Base-by-base conservation (phyloP, 1,139 yeast species). In the Magnusiomyces ingens region DNA sequence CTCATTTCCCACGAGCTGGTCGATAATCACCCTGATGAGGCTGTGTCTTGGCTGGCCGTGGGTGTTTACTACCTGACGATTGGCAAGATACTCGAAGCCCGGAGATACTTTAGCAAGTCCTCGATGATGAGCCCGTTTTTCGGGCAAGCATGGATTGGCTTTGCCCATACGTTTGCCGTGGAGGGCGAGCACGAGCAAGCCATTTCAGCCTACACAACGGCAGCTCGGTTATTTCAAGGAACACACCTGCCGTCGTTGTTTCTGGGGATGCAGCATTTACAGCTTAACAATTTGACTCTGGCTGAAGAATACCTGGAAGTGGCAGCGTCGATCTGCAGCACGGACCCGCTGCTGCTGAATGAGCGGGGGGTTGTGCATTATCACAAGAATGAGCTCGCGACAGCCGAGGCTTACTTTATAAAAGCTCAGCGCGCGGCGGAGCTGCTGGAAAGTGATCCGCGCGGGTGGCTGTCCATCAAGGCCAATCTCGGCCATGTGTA, bases 181-280 rank as follows among this genome's bases (percentile, higher is more conserved):
- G 99, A 94, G 67, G 96, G 97, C 10, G 99, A 94, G 69, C 98
- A 94, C 64, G 99, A 94, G 67, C 99, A 94, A 68, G 99, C 99
- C 1, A 85, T 93, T 19, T 85, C 96, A 56, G 99, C 99, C 0
- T 94, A 91, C 70, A 93, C 98, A 1, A 91, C 95, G 38, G 98
- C 98, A 0, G 91, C 96, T 0, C 74, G 97, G 56, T 75, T 91
- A 50, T 94, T 93, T 64, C 97, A 96, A 0, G 99, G 99, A 1
- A 85, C 94, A 4, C 98, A 93, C 68, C 71, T 91, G 50, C 99
- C 99, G 1, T 83, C 87, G 62, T 72, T 94, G 56, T 93, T 88
- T 64, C 75, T 94, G 50, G 99, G 99, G 2, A 94, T 93, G 96
- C 98, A 94, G 70, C 94, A 93, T 68, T 72, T 90, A 59, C 91